Evolutionary conservation across 2,329 filamentous ascomycete species (phyloP), one percentile per base, ranked within the genome.

Genomic region (Aspergillus amoenus): DNA sequence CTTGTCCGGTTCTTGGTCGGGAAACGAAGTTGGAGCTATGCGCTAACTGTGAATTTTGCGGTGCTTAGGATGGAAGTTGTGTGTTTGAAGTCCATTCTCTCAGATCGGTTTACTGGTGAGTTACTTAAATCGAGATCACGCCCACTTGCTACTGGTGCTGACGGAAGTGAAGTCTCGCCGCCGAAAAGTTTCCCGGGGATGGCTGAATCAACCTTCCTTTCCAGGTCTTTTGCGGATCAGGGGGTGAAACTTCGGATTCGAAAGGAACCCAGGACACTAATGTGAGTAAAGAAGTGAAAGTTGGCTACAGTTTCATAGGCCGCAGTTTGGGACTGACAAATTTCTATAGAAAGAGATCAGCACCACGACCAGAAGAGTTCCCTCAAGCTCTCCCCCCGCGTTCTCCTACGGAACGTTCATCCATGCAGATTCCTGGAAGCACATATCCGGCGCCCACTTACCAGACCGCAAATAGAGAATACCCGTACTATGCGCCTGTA

Each of bases 151-250:
- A 27, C 17, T 41, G 21, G 17, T 39, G 37, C 57, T 70, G 48
- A 66, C 55, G 27, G 18, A 30, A 46, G 27, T 48, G n/a, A 56
- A 77, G 75, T 77, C 5, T 72, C 70, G 21, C 71, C 74, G 45
- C 73, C 84, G 27, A 93, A 91, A 72, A 85, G 86, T 54, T 94
- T 91, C 69, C 87, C 87, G 11, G 90, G 91, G 34, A 88, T 94
- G 84, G 81, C 84, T 45, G 89, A 93, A 72, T 95, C 91, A 2
- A 94, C 91, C 0, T 86, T 87, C 64, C 76, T 96, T 43, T 94
- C 91, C 1, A 83, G 90, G 51, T 87, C 88, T 0, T 93, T 96
- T 72, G 89, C 89, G 62, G 91, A 96, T 66, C 91, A 96, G 70
- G 92, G 92, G 8, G 90, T 96, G 13, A 87, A 91, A 51, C 78